Percentiles rank a stretch among this genome's conserved stretches.
Evolutionary conservation across 2,329 filamentous ascomycete genomes (phyloP).

Genomic region (Biscogniauxia marginata): DNA sequence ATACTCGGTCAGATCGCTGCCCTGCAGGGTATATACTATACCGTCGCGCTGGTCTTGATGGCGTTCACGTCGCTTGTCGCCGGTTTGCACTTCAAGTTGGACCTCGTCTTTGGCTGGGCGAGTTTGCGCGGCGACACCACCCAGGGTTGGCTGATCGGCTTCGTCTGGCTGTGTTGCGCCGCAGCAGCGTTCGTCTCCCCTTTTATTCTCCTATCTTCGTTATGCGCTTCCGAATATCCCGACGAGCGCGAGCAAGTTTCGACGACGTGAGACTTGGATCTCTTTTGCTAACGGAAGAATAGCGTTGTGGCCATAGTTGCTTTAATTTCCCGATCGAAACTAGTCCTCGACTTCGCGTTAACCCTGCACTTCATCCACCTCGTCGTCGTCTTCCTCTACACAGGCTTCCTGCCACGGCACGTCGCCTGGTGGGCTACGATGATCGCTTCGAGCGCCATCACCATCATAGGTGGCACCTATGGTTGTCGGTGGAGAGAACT

Average conservation of each 20-base stretch:
- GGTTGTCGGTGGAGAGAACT: slow-evolving; percentile 89
- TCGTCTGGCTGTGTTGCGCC: slow-evolving; percentile 55
- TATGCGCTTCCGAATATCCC: background rate
- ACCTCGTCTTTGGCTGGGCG: slow-evolving; percentile 58
- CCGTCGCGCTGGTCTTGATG: slow-evolving; percentile 49
- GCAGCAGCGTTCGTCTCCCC: slow-evolving; percentile 53
- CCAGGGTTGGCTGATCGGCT: slow-evolving; percentile 58
- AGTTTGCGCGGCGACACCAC: slow-evolving; percentile 61
- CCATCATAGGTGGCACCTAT: slow-evolving; percentile 73
- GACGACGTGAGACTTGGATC: too few relatives aligned
- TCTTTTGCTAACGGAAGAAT: slow-evolving; percentile 5
- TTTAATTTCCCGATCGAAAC: slow-evolving; percentile 83
- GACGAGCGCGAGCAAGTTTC: background rate
- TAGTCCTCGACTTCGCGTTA: slow-evolving; percentile 90
- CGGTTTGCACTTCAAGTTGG: slow-evolving; percentile 52
- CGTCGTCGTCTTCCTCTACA: slow-evolving; percentile 74
- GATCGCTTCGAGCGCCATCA: slow-evolving; percentile 44
- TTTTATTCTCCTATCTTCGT: background rate
- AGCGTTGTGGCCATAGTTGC: slow-evolving; percentile 83
- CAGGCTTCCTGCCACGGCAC: slow-evolving; percentile 71
- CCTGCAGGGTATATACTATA: slow-evolving; percentile 57
- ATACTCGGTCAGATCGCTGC: slow-evolving; percentile 59
- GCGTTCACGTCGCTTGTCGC: slow-evolving; percentile 59
- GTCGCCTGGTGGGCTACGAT: slow-evolving; percentile 81
- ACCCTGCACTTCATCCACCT: slow-evolving; percentile 86